Evolutionary conservation across 441 rosid genomes (phyloP).

Genomic region (Erodium trifolium): DNA sequence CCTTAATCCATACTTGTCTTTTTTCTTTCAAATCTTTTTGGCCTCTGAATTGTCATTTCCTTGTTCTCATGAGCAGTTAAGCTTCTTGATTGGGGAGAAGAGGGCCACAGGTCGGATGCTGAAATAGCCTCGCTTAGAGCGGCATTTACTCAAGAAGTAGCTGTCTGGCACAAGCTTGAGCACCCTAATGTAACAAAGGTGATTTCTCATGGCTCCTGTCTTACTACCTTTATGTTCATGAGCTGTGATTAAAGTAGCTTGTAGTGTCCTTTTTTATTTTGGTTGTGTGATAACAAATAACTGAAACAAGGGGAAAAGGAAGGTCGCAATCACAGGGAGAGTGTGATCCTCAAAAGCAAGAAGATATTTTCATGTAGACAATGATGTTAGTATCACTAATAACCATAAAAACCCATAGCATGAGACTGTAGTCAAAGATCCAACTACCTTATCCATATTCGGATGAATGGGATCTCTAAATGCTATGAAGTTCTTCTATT

Average conservation of each 20-base stretch:
- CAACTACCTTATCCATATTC: neutral
- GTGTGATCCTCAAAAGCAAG: neutral
- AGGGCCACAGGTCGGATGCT: constrained; percentile 61
- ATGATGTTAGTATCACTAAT: neutral
- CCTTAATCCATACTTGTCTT: too few relatives aligned
- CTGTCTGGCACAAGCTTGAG: constrained; percentile 71
- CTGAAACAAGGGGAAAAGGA: neutral
- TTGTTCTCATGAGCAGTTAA: constrained; percentile 39
- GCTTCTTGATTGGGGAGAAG: constrained; percentile 75
- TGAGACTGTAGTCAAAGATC: neutral
- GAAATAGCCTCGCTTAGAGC: constrained; percentile 68
- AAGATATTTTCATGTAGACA: neutral
- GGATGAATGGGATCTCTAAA: neutral
- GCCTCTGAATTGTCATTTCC: too few relatives aligned
- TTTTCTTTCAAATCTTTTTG: too few relatives aligned
- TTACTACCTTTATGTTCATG: neutral
- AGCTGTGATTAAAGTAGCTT: neutral
- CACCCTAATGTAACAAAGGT: constrained; percentile 72
- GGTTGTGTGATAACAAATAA: neutral
- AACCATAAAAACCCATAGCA: too few relatives aligned
- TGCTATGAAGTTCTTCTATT: too few relatives aligned
- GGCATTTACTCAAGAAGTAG: constrained; percentile 69
- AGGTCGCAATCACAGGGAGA: neutral
- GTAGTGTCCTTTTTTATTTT: neutral
- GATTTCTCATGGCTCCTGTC: neutral